A percentile compares a stretch with the other conserved stretches of the same genome.
phyloP scores from a whole-genome alignment of 768 basidiomycete species.

The Ephemerocybe angulata region DNA sequence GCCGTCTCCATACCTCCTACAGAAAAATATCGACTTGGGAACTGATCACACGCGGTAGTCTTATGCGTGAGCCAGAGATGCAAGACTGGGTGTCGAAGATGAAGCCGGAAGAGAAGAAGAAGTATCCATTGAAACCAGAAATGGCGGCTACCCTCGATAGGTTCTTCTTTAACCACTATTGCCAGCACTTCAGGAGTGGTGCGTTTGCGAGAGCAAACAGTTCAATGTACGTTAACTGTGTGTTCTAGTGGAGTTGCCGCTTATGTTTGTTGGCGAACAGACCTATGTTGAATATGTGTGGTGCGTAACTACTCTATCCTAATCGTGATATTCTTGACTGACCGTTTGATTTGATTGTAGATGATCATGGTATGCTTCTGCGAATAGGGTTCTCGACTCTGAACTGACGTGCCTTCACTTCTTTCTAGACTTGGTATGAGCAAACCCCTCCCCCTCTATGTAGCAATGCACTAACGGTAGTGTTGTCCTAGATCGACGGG shows the following conservation, averaged over 20 bases:
- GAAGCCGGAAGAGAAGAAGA: slow-evolving; percentile 57
- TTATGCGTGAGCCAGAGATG: slow-evolving; percentile 85
- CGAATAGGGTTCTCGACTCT: background rate
- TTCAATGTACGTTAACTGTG: slow-evolving; percentile 62
- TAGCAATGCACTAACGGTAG: background rate
- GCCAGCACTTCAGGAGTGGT: slow-evolving; percentile 77
- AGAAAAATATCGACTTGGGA: background rate
- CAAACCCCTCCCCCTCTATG: background rate
- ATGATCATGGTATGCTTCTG: slow-evolving; percentile 68
- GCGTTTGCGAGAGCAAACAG: slow-evolving; percentile 91
- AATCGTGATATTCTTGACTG: background rate
- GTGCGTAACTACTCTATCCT: slow-evolving; percentile 34
- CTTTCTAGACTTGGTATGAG: slow-evolving; percentile 9
- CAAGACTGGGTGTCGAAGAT: slow-evolving; percentile 75
- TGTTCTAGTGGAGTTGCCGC: slow-evolving; percentile 4
- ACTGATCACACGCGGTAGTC: slow-evolving; percentile 31
- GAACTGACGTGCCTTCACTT: slow-evolving; percentile 1
- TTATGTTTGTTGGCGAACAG: slow-evolving; percentile 30
- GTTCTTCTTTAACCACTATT: slow-evolving; percentile 91
- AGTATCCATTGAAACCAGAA: slow-evolving; percentile 61
- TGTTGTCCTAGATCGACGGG: slow-evolving; percentile 57
- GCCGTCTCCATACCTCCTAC: slow-evolving; percentile 17
- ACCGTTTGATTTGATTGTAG: slow-evolving; percentile 29
- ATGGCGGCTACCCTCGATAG: slow-evolving; percentile 77
- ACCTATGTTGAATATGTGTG: slow-evolving; percentile 86